Conservation (phyloP, 768 basidiomycete species). For the Hypsizygus marmoreus region DNA sequence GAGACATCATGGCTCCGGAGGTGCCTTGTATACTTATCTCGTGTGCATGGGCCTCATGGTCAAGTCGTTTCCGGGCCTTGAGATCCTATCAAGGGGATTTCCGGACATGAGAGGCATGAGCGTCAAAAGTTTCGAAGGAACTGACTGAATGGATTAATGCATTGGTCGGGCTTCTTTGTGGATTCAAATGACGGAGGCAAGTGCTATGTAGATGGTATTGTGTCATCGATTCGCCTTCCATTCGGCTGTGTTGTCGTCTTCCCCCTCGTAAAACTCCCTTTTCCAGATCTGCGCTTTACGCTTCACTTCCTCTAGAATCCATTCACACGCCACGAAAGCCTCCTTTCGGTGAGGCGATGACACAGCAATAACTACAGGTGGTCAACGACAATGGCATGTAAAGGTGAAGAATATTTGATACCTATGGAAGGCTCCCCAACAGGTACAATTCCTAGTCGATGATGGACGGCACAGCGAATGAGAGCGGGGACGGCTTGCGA, state of each 20-base stretch:
- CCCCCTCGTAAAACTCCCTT: conserved; percentile 81
- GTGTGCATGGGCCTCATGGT: conserved; percentile 6
- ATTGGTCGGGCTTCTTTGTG: background rate
- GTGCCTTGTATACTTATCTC: conserved; percentile 1
- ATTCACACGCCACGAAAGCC: conserved; percentile 78
- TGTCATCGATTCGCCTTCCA: conserved; percentile 67
- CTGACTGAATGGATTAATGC: too few relatives aligned
- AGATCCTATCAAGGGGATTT: background rate
- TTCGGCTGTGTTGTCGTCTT: conserved; percentile 58
- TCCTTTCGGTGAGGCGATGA: conserved; percentile 84
- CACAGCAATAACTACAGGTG: conserved; percentile 66
- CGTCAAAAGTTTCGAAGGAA: too few relatives aligned
- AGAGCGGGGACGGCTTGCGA: conserved; percentile 33
- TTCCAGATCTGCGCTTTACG: conserved; percentile 88
- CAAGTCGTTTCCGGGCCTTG: background rate
- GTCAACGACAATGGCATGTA: background rate
- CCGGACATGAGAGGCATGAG: background rate
- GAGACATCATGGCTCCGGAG: background rate
- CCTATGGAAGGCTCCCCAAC: conserved; percentile 80
- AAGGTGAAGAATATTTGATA: conserved; percentile 16
- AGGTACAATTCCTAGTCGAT: conserved; percentile 76
- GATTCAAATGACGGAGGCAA: too few relatives aligned
- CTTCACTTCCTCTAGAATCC: conserved; percentile 86
- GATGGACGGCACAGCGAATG: conserved; percentile 65
- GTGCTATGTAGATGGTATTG: too few relatives aligned